These are phyloP conservation scores for Penicillium paneum DNA, from an alignment of 2,329 filamentous ascomycete genomes.

Conservation along the genomic window DNA sequence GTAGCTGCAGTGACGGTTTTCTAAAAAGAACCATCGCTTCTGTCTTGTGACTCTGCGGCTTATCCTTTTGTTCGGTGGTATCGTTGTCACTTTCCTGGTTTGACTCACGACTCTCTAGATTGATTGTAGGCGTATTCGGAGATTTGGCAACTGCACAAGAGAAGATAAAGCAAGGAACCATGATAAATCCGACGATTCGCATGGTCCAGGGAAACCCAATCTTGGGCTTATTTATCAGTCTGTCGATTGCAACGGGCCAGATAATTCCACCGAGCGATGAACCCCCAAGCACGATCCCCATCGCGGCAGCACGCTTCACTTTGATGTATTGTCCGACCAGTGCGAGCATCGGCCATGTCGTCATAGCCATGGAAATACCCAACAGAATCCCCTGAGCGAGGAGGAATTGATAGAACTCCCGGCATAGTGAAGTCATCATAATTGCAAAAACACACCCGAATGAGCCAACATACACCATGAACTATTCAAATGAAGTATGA, in stretches of 20 bases:
- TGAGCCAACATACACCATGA: constrained; percentile 29
- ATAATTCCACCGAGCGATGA: constrained; percentile 38
- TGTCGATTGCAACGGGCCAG: constrained; percentile 35
- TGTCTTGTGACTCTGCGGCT: not conserved
- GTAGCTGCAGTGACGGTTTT: constrained; percentile 23
- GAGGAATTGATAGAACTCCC: constrained; percentile 38
- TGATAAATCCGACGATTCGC: constrained; percentile 41
- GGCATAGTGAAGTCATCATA: constrained; percentile 41
- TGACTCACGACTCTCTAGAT: not conserved
- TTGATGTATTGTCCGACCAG: constrained; percentile 32
- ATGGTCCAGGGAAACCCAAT: constrained; percentile 39
- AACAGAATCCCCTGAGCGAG: constrained; percentile 39
- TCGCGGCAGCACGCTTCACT: constrained; percentile 27
- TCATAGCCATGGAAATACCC: constrained; percentile 30
- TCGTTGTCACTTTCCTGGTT: not conserved
- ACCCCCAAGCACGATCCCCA: constrained; percentile 34
- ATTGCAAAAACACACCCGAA: constrained; percentile 29
- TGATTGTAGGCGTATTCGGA: not conserved
- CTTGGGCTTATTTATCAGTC: constrained; percentile 25
- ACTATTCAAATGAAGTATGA: constrained; percentile 10
- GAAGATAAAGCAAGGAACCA: constrained; percentile 37
- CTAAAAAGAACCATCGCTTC: constrained; percentile 13
- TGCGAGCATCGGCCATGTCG: constrained; percentile 31
- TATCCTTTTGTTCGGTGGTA: not conserved
- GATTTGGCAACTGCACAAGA: constrained; percentile 24